Evolutionary conservation across 140 eudicot genomes (phyloP).

Genomic region (Bidens hawaiensis): DNA sequence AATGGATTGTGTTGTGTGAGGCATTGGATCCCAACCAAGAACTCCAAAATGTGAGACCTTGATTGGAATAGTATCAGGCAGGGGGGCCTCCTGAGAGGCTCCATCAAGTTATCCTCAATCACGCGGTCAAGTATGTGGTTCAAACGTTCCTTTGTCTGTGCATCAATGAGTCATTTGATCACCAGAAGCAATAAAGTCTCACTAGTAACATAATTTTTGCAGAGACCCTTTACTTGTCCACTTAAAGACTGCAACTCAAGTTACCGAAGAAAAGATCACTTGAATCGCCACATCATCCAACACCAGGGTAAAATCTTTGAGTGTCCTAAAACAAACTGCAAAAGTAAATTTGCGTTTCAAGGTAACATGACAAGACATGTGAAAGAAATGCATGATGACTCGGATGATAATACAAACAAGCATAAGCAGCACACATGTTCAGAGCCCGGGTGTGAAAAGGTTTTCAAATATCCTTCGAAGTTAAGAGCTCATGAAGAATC

Average conservation of each 20-base stretch:
- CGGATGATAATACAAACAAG: slow-evolving; percentile 12
- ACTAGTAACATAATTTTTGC: slow-evolving; percentile 17
- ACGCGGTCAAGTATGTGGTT: slow-evolving; percentile 58
- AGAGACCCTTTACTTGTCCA: slow-evolving; percentile 73
- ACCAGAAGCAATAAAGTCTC: neutral
- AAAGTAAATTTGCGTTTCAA: slow-evolving; percentile 45
- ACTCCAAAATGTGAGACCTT: slow-evolving; percentile 99
- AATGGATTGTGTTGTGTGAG: slow-evolving; percentile 58
- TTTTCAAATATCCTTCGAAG: slow-evolving; percentile 59
- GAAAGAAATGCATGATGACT: slow-evolving; percentile 56
- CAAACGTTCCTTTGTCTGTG: slow-evolving; percentile 6
- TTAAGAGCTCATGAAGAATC: slow-evolving; percentile 64
- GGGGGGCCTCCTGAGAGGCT: slow-evolving; percentile 99
- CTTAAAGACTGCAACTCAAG: slow-evolving; percentile 64
- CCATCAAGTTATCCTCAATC: slow-evolving; percentile 92
- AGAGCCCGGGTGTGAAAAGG: slow-evolving; percentile 81
- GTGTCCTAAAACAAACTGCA: slow-evolving; percentile 55
- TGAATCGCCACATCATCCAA: slow-evolving; percentile 73
- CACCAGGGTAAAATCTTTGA: slow-evolving; percentile 77
- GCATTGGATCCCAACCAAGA: slow-evolving; percentile 99
- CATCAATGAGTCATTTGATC: neutral
- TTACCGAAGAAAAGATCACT: slow-evolving; percentile 85
- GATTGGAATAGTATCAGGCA: slow-evolving; percentile 99
- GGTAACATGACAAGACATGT: slow-evolving; percentile 70
- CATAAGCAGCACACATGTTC: slow-evolving; percentile 43